A percentile compares a stretch with the other conserved stretches of the same genome.
Conservation (phyloP, 257 asterid species). For the Verbascum thapsus region DNA sequence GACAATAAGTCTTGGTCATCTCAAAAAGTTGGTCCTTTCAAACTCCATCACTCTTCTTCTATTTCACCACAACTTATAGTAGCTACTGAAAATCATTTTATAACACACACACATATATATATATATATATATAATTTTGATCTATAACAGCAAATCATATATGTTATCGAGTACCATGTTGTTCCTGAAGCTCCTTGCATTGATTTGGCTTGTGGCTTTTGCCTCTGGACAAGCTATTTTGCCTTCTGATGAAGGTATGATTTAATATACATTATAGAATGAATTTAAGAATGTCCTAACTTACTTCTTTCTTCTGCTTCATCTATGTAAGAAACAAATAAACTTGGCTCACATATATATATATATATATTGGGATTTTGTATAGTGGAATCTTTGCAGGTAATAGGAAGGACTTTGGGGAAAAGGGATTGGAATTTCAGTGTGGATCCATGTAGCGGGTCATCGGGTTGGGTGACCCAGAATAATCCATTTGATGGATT, state of each 20-base stretch:
- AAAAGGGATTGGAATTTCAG: slow-evolving; percentile 53
- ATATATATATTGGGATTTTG: background rate
- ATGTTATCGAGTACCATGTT: slow-evolving; percentile 9
- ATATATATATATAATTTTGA: no score
- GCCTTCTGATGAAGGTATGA: slow-evolving; percentile 46
- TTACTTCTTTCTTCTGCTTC: no score
- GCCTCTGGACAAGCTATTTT: slow-evolving; percentile 38
- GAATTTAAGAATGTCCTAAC: no score
- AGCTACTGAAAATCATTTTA: no score
- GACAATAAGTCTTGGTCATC: no score
- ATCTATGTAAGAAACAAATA: no score
- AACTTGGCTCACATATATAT: background rate
- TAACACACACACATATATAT: no score
- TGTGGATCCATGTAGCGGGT: slow-evolving; percentile 63
- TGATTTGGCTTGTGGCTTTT: slow-evolving; percentile 29
- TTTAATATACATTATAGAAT: no score
- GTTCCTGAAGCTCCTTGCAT: slow-evolving; percentile 25
- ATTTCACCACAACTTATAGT: no score
- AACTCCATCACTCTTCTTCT: background rate
- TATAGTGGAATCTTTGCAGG: slow-evolving; percentile 48
- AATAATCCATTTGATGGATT: slow-evolving; percentile 22
- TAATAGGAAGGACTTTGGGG: slow-evolving; percentile 48
- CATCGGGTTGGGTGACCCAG: slow-evolving; percentile 41
- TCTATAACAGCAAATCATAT: background rate
- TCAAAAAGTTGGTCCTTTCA: no score